Conservation (phyloP, 2,329 filamentous ascomycete species). For the Neonectria punicea region DNA sequence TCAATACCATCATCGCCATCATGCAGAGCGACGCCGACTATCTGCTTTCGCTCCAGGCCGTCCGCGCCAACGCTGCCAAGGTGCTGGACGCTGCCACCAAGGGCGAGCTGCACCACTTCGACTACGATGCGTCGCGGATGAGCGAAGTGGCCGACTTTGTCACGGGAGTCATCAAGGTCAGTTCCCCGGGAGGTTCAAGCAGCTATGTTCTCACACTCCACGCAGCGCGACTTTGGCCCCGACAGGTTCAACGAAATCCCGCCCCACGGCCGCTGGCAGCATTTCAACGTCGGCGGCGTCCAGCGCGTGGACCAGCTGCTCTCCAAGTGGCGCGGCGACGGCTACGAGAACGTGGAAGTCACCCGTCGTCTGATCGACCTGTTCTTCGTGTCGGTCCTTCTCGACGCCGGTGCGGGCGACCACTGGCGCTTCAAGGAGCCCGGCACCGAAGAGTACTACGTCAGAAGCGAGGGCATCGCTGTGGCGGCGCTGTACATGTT, state of each 20-base stretch:
- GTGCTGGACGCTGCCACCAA: slow-evolving; percentile 50
- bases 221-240: slow-evolving; percentile 62
- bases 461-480: slow-evolving; percentile 61
- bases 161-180: slow-evolving; percentile 53
- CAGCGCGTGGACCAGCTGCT: slow-evolving; percentile 59
- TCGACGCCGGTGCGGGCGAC: slow-evolving; percentile 65
- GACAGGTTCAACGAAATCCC: slow-evolving; percentile 59
- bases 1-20: no score
- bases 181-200: neutral
- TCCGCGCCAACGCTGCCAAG: slow-evolving; percentile 48
- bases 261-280: slow-evolving; percentile 69
- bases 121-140: slow-evolving; percentile 52
- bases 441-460: slow-evolving; percentile 45
- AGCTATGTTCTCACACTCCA: no score
- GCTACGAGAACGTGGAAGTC: slow-evolving; percentile 54
- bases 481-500: slow-evolving; percentile 63
- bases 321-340: slow-evolving; percentile 54
- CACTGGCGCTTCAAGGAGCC: slow-evolving; percentile 58
- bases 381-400: slow-evolving; percentile 69
- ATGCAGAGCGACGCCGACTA: slow-evolving; percentile 39
- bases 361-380: slow-evolving; percentile 67
- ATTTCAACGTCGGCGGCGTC: slow-evolving; percentile 67
- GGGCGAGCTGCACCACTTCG: slow-evolving; percentile 53
- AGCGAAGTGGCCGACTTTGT: slow-evolving; percentile 55
- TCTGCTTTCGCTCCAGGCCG: slow-evolving; percentile 49